Conservation (phyloP, 148 eudicot genomes). For the Vaccinium corymbosum region DNA sequence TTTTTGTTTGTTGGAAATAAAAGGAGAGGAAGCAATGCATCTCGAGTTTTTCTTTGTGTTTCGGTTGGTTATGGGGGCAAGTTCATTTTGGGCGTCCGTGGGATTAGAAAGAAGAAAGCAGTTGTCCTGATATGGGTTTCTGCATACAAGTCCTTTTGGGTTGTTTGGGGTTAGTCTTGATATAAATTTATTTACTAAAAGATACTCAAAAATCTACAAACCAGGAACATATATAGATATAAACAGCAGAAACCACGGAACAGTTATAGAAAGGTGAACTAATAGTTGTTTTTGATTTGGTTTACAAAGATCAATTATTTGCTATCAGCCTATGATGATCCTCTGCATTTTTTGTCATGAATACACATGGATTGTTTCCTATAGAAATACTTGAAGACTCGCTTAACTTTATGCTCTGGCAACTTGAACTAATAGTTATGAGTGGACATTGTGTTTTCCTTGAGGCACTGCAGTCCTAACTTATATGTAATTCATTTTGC, state of each 20-base stretch:
- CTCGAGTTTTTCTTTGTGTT: not conserved
- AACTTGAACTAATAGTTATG: not conserved
- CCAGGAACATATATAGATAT: not conserved
- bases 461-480: not conserved
- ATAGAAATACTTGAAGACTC: too few relatives aligned
- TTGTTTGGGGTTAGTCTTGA: too few relatives aligned
- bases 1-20: too few relatives aligned
- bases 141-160: too few relatives aligned
- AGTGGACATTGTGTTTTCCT: not conserved
- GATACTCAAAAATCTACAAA: too few relatives aligned
- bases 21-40: too few relatives aligned
- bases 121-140: not conserved
- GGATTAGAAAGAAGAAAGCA: not conserved
- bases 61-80: not conserved
- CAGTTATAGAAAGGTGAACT: not conserved
- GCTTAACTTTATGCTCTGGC: not conserved
- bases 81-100: not conserved
- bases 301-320: not conserved
- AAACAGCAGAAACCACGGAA: not conserved
- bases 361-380: not conserved
- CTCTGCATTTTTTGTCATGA: not conserved
- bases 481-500: not conserved
- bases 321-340: not conserved
- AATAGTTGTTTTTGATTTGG: not conserved
- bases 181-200: too few relatives aligned